Evolutionary conservation across 2,329 filamentous ascomycete genomes (phyloP), one percentile per base, ranked within the genome.

Genomic region (Thelonectria rubi): DNA sequence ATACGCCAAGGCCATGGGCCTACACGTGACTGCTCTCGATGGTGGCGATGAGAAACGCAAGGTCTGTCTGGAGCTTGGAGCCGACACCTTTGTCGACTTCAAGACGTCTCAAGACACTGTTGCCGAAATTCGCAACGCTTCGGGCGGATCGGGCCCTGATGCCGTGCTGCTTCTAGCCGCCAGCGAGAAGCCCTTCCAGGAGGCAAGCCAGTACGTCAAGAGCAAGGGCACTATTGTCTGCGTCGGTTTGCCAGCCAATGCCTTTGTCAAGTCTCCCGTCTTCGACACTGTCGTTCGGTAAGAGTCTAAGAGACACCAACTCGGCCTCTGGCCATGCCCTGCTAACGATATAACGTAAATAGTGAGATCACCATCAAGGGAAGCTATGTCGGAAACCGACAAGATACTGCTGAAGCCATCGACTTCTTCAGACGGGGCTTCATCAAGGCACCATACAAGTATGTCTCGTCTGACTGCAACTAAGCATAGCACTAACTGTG

Each of bases 341-440:
- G 6, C 50, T 70, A 37, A 70, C 30, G 10, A 20, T 7, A 1
- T 3, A 15, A 40, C 32, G 2, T 1, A 11, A n/a, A 60, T 72
- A 80, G 88, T 78, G 95, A 95, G 91, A 88, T 97, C 80, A 89
- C 79, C 68, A 97, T 97, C 82, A 91, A 91, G 81, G 93, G 93
- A 57, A 92, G 88, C 68, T 97, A 97, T 73, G 93, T 97, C 63
- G 93, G 93, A 54, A 97, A 96, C 81, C 85, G 93, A 67, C 88
- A 90, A 75, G 93, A 97, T 75, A 90, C 88, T 1, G 86, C 88
- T 52, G 93, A 97, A 80, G 93, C 93, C 1, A 83, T 97, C 63
- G 93, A 97, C 65, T 97, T 97, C 80, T 97, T 88, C 81, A 81
- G 85, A 59, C 85, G 90, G 18, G 93, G 93, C 14, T 79, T 94